Conservation (phyloP, 305 asterid species). For the Fraxinus paxiana region DNA sequence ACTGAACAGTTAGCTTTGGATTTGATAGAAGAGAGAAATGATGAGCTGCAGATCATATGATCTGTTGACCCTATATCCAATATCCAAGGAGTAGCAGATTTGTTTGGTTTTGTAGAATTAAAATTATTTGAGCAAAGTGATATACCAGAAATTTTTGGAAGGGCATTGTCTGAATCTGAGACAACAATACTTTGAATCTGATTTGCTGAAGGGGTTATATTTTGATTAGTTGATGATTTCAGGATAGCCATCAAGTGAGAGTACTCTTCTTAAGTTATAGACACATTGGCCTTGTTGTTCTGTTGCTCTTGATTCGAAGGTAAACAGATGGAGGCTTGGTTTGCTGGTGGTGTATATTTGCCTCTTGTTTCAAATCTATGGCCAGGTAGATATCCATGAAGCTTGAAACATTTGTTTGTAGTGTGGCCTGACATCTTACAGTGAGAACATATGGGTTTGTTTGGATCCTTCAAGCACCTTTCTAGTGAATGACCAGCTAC, state of each 20-base stretch:
- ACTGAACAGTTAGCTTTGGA: not conserved
- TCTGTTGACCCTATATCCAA: not conserved
- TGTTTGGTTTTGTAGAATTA: not conserved
- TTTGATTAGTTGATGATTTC: not conserved
- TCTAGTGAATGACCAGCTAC: not conserved
- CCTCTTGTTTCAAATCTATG: not conserved
- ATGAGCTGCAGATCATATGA: not conserved
- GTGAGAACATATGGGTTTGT: not conserved
- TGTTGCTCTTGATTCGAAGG: not conserved
- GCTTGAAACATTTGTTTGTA: not conserved
- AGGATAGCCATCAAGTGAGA: not conserved
- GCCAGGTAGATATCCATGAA: not conserved
- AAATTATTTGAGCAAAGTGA: not conserved
- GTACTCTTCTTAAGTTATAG: not conserved
- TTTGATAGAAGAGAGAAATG: not conserved
- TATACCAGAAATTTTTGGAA: not conserved
- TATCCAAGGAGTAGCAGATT: not conserved
- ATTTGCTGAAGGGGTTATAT: not conserved
- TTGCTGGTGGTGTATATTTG: not conserved
- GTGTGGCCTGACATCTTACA: not conserved
- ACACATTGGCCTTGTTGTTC: no score
- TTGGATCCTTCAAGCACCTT: not conserved
- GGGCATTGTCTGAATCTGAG: not conserved
- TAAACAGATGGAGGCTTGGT: not conserved
- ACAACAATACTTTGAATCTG: not conserved